Evolutionary conservation across 2,329 filamentous ascomycete species (phyloP).

Genomic region (Colletotrichum tropicicola): DNA sequence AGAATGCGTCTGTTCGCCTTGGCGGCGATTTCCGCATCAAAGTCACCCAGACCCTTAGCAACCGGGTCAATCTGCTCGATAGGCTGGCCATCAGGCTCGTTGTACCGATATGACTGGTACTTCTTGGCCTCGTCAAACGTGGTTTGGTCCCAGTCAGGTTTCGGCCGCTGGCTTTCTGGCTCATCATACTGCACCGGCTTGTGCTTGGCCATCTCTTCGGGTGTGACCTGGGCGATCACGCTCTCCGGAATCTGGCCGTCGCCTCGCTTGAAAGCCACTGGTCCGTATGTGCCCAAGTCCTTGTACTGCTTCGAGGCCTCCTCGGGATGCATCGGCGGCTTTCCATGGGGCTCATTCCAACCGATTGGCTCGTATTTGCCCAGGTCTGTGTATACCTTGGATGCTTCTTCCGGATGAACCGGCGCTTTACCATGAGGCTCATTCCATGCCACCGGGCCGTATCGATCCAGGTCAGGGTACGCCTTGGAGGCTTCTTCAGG

Average conservation of each 20-base stretch:
- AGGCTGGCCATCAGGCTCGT: constrained; percentile 44
- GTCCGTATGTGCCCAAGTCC: constrained; percentile 44
- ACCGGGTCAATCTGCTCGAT: constrained; percentile 41
- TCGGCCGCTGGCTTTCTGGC: constrained; percentile 37
- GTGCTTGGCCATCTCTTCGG: constrained; percentile 21
- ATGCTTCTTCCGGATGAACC: constrained; percentile 13
- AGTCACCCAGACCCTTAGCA: constrained; percentile 46
- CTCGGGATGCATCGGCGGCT: constrained; percentile 36
- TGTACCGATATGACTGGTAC: constrained; percentile 47
- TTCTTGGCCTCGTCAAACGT: constrained; percentile 46
- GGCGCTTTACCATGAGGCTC: constrained; percentile 33
- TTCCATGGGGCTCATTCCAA: constrained; percentile 35
- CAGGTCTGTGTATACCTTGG: constrained; percentile 29
- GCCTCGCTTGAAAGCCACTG: constrained; percentile 35
- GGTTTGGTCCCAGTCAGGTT: constrained; percentile 43
- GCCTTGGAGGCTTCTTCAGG: constrained; percentile 45
- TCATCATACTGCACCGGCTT: constrained; percentile 20
- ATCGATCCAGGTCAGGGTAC: constrained; percentile 51
- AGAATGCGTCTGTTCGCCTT: constrained; percentile 36
- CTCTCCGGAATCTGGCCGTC: constrained; percentile 22
- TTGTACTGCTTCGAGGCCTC: constrained; percentile 47
- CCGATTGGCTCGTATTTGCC: constrained; percentile 29
- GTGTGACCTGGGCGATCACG: constrained; percentile 1
- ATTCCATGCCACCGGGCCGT: constrained; percentile 36
- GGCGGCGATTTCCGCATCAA: constrained; percentile 47